These are phyloP conservation scores for Aureococcus anophagefferens DNA, from an alignment of 108 stramenopile species.

Conservation along the genomic window DNA sequence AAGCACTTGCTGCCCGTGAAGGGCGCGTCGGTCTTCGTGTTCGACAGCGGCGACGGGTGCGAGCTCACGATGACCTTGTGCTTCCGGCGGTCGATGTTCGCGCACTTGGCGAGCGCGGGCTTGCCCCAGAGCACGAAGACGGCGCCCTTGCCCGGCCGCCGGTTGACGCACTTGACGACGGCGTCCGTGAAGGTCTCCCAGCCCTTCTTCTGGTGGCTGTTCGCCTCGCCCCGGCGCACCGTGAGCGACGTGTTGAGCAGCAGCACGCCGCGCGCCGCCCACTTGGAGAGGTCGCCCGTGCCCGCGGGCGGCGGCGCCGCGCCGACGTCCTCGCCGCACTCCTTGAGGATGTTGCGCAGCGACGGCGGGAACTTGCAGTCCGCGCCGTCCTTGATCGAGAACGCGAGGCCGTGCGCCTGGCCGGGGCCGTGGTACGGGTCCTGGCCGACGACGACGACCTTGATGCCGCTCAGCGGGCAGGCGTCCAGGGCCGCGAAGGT, in stretches of 20 bases:
- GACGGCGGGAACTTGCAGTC: conserved; percentile 60
- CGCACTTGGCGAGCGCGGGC: conserved; percentile 63
- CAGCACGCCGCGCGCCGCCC: conserved; percentile 75
- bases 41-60: conserved; percentile 83
- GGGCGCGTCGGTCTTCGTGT: conserved; percentile 72
- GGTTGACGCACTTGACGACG: conserved; percentile 59
- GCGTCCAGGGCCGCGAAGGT: conserved; percentile 80
- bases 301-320: conserved; percentile 1
- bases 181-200: conserved; percentile 96
- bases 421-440: conserved; percentile 95
- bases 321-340: conserved; percentile 41
- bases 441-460: conserved; percentile 96
- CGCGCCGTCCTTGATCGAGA: conserved; percentile 52
- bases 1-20: conserved; percentile 88
- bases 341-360: conserved; percentile 88
- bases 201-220: conserved; percentile 82
- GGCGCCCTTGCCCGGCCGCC: conserved; percentile 46
- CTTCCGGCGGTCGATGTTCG: conserved; percentile 6
- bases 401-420: conserved; percentile 54
- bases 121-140: conserved; percentile 97
- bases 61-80: conserved; percentile 64
- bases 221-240: conserved; percentile 67
- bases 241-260: conserved; percentile 90
- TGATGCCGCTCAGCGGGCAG: conserved; percentile 68
- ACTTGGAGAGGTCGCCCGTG: background rate